Evolutionary conservation across 2,329 filamentous ascomycete genomes (phyloP), one percentile per base, ranked within the genome.

Genomic region (Cytospora leucostoma): DNA sequence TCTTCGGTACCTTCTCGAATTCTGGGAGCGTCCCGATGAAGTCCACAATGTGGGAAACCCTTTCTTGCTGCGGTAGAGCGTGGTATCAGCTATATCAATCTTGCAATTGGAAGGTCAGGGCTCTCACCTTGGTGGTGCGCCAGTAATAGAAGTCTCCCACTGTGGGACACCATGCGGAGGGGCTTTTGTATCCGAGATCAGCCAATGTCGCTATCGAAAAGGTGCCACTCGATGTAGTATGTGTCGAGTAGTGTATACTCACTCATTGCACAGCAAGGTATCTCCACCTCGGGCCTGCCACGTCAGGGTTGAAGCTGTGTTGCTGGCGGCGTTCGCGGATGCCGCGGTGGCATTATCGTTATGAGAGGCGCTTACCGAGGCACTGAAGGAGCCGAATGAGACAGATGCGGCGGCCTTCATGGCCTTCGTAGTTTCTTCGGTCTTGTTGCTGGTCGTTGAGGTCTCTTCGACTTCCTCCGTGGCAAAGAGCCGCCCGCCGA

Each of bases 131-230:
- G 47, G 47, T 50, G 47, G 21, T 50, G 13, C 47, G 19, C 47
- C 47, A 50, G 13, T 50, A 50, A 21, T 50, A 50, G 47, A 21
- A 50, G 17, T 50, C 47, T 50, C 47, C 47, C n/a, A 50, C 47
- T 4, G 47, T 50, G 4, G 47, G 47, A 21, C 47, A 50, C 47
- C 47, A 50, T 7, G 47, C 47, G 11, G 17, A 2, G 21, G 47
- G 47, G 12, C 47, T 50, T n/a, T 21, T 11, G 11, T 10, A n/a
- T 27, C 4, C 27, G 27, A 50, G 47, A 21, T 50, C 8, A 50
- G 47, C 47, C 47, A 19, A 11, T 50, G 5, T 50, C 17, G 11
- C 17, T 17, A 40, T 40, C 38, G 3, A 40, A 6, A 12, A 40
- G 38, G n/a, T 21, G 47, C n/a, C 6, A 7, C 17, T 21, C n/a